Conservation (phyloP, 768 basidiomycete genomes). For the Chiua virens region DNA sequence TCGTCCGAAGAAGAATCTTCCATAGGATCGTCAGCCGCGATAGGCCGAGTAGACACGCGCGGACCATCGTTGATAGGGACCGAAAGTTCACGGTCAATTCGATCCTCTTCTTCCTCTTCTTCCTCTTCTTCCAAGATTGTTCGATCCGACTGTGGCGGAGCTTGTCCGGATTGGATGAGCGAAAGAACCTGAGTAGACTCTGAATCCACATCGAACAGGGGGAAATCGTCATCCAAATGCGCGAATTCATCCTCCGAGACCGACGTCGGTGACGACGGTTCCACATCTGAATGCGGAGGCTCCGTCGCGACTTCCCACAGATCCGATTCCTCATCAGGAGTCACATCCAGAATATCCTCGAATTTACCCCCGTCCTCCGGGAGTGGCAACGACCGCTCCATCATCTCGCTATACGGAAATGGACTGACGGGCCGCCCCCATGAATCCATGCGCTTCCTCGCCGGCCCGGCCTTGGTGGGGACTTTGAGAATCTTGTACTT, state of each 20-base stretch:
- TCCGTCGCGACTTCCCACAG: constrained; percentile 24
- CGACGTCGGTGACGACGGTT: constrained; percentile 2
- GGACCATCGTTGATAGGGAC: constrained; percentile 24
- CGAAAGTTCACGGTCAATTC: constrained; percentile 39
- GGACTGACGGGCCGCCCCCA: constrained; percentile 77
- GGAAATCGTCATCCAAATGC: constrained; percentile 14
- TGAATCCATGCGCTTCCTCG: constrained; percentile 46
- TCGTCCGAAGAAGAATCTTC: constrained; percentile 23
- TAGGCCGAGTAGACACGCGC: neutral
- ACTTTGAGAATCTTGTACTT: constrained; percentile 55
- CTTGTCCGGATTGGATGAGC: neutral
- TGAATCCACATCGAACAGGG: constrained; percentile 12
- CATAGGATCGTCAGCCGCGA: neutral
- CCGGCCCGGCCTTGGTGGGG: constrained; percentile 65
- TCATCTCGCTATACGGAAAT: constrained; percentile 44
- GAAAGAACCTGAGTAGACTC: constrained; percentile 16
- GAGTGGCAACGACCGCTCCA: constrained; percentile 29
- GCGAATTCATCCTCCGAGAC: constrained; percentile 22
- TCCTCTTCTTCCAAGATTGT: constrained; percentile 20
- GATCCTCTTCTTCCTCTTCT: constrained; percentile 31
- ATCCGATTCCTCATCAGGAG: constrained; percentile 4
- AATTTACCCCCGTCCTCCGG: constrained; percentile 7
- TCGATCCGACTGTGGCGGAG: constrained; percentile 13
- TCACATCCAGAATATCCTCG: neutral
- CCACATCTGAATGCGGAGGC: constrained; percentile 17